phyloP scores from a whole-genome alignment of 352 stramenopile genomes.

The Globisporangium takayamanum region DNA sequence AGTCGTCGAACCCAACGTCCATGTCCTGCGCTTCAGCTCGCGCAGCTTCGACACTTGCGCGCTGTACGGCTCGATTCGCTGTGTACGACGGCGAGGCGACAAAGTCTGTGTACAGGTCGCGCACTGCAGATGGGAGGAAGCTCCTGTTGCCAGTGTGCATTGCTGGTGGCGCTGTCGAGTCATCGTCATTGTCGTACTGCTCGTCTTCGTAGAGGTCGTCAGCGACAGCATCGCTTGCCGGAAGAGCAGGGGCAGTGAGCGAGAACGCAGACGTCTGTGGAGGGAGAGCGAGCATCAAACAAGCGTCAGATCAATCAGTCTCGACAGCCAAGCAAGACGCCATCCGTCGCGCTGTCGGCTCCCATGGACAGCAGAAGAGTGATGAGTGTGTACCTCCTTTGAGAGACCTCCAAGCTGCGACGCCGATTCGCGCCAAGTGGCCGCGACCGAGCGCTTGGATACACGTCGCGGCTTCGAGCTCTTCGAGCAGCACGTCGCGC shows the following conservation, averaged over 20 bases:
- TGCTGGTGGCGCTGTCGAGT: not conserved
- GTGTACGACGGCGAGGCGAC: constrained; percentile 3
- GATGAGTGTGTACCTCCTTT: constrained; percentile 6
- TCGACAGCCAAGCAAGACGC: not conserved
- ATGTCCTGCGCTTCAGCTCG: constrained; percentile 22
- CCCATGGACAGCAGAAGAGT: not conserved
- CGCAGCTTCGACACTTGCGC: constrained; percentile 3
- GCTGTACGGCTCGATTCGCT: not conserved
- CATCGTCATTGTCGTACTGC: constrained; percentile 4
- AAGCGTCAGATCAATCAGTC: not conserved
- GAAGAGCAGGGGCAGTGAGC: constrained; percentile 11
- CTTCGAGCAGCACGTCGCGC: constrained; percentile 23
- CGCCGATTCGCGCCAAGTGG: constrained; percentile 28
- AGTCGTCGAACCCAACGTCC: constrained; percentile 31
- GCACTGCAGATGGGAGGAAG: constrained; percentile 33
- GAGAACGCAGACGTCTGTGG: constrained; percentile 30
- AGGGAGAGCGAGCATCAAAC: not conserved
- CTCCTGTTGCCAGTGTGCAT: constrained; percentile 22
- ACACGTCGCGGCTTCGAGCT: constrained; percentile 54
- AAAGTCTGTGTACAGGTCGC: constrained; percentile 26
- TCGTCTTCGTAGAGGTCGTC: constrained; percentile 18
- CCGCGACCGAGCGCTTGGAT: constrained; percentile 63
- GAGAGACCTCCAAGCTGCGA: constrained; percentile 11
- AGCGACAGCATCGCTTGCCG: constrained; percentile 1
- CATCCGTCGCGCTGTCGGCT: not conserved